Evolutionary conservation across 202 grass and related monocot species (phyloP).

Genomic region (Cymbopogon flexuosus): DNA sequence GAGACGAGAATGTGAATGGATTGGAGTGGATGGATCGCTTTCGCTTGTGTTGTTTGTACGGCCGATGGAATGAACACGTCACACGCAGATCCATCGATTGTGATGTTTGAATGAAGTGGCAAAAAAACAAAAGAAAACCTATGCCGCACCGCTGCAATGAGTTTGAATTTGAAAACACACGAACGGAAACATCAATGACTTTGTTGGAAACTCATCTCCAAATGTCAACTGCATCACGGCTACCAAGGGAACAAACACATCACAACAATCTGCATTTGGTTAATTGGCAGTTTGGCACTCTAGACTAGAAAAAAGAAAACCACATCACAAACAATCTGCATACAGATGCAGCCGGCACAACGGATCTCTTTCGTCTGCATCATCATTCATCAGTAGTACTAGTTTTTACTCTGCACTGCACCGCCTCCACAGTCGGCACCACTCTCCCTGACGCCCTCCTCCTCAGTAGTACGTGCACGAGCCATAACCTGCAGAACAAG

Average conservation of each 20-base stretch:
- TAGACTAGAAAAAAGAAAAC: neutral
- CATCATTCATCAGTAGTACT: neutral
- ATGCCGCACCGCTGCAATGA: neutral
- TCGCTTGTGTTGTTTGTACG: neutral
- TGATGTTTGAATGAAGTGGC: neutral
- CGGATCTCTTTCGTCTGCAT: neutral
- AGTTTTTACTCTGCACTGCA: neutral
- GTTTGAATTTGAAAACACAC: neutral
- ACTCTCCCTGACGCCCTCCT: too few relatives aligned
- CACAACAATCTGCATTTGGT: neutral
- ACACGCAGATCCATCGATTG: neutral
- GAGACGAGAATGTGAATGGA: neutral
- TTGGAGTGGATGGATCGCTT: neutral
- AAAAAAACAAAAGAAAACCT: neutral
- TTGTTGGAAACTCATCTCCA: neutral
- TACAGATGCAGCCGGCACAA: neutral
- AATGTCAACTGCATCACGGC: neutral
- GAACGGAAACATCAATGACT: neutral
- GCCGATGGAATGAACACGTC: neutral
- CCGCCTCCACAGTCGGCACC: neutral
- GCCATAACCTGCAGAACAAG: constrained; percentile 27
- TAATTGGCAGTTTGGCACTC: neutral
- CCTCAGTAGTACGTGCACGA: constrained; percentile 54
- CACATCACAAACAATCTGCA: neutral
- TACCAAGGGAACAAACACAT: neutral